Conservation (phyloP, 164 flowering plant genomes). For the Houttuynia cordata region DNA sequence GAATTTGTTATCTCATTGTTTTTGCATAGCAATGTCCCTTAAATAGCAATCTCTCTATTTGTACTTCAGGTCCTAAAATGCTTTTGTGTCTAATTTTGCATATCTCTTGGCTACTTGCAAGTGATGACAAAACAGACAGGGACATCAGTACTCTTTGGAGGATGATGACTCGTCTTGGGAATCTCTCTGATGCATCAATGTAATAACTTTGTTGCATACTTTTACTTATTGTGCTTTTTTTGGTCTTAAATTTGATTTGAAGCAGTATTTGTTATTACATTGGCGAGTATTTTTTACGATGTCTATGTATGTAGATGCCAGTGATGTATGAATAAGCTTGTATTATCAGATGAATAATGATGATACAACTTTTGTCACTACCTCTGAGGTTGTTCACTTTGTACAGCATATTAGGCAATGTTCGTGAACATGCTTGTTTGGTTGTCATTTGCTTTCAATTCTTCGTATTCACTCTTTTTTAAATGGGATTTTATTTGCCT, state of each 20-base stretch:
- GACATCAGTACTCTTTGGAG: slow-evolving; percentile 3
- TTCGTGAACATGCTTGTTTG: too few relatives aligned
- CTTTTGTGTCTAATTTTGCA: too few relatives aligned
- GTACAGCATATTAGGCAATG: not conserved
- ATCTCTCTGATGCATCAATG: slow-evolving; percentile 4
- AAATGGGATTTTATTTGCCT: not conserved
- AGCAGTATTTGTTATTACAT: too few relatives aligned
- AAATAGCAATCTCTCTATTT: too few relatives aligned
- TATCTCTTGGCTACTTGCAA: slow-evolving; percentile 12
- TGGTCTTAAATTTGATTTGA: too few relatives aligned
- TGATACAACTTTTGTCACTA: slow-evolving; percentile 3
- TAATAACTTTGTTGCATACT: too few relatives aligned
- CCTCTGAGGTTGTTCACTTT: slow-evolving; percentile 3
- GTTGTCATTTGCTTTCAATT: not conserved
- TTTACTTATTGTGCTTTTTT: too few relatives aligned
- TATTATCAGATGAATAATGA: slow-evolving; percentile 1
- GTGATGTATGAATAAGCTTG: not conserved
- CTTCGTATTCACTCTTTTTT: not conserved
- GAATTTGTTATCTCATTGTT: too few relatives aligned
- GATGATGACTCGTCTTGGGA: slow-evolving; percentile 4
- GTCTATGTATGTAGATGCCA: too few relatives aligned
- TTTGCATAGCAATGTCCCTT: too few relatives aligned
- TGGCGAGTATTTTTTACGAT: too few relatives aligned
- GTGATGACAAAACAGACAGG: slow-evolving; percentile 2
- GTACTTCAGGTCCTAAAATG: too few relatives aligned